phyloP scores from a whole-genome alignment of 345 rosid genomes.

The Linum usitatissimum region DNA sequence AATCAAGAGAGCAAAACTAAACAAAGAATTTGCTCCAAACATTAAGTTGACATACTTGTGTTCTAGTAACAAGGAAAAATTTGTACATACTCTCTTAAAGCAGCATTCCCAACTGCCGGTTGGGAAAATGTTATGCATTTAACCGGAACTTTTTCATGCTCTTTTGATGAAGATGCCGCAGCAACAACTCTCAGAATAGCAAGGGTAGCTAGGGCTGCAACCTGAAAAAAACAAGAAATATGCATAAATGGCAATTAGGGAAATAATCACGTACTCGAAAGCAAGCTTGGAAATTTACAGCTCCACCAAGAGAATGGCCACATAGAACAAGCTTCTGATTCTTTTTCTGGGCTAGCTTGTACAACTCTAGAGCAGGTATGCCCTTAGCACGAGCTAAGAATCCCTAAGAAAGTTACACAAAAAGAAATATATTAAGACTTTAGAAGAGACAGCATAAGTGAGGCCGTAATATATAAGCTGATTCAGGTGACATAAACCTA shows the following conservation, averaged over 20 bases:
- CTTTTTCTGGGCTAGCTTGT: conserved; percentile 93
- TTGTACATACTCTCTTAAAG: conserved; percentile 74
- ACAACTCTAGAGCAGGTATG: conserved; percentile 91
- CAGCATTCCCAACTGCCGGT: conserved; percentile 95
- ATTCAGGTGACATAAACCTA: conserved; percentile 1
- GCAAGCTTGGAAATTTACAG: conserved; percentile 42
- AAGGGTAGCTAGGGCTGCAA: conserved; percentile 91
- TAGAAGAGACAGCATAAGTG: not conserved
- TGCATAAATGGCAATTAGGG: conserved; percentile 3
- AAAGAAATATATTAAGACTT: conserved; percentile 5
- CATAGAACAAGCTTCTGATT: conserved; percentile 83
- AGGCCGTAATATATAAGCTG: not conserved
- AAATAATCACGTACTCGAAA: conserved; percentile 11
- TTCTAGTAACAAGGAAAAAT: not conserved
- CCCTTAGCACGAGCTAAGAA: conserved; percentile 97
- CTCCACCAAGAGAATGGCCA: conserved; percentile 99
- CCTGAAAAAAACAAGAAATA: conserved; percentile 28
- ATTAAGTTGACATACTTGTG: not conserved
- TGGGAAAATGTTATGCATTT: conserved; percentile 95
- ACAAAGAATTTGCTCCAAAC: not conserved
- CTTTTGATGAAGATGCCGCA: conserved; percentile 67
- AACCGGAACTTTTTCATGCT: conserved; percentile 51
- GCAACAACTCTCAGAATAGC: conserved; percentile 89
- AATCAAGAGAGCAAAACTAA: not conserved
- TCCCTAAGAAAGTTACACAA: conserved; percentile 37